Conservation (phyloP, 768 basidiomycete genomes). For the Cubamyces lactineus region DNA sequence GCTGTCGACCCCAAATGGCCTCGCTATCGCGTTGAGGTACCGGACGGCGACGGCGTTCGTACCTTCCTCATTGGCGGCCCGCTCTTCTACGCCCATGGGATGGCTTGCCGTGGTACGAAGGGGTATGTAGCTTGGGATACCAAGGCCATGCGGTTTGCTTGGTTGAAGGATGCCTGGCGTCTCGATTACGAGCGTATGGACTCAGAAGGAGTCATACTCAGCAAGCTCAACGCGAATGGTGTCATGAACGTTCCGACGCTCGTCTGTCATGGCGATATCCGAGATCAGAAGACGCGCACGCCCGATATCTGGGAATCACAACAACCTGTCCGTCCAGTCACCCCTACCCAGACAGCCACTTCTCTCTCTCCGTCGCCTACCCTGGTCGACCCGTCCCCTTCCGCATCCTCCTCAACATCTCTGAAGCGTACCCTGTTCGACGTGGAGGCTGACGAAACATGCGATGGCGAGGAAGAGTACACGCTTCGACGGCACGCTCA, state of each 20-base stretch:
- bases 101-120: slow-evolving; percentile 10
- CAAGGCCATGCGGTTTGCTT: background rate
- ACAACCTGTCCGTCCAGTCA: background rate
- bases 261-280: background rate
- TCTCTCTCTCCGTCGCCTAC: background rate
- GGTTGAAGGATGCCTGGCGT: background rate
- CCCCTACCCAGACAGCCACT: background rate
- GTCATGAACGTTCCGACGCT: background rate
- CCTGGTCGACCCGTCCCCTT: background rate
- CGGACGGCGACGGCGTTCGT: background rate
- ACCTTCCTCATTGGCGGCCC: slow-evolving; percentile 4
- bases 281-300: background rate
- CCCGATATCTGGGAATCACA: background rate
- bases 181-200: background rate
- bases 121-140: slow-evolving; percentile 19
- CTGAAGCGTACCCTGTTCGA: background rate
- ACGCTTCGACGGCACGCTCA: slow-evolving; percentile 4
- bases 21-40: slow-evolving; percentile 4
- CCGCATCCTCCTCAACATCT: background rate
- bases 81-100: background rate
- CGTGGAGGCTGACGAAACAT: background rate
- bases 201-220: background rate
- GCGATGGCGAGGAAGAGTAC: background rate
- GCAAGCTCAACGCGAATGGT: background rate
- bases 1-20: background rate